Percentiles rank a stretch among this genome's conserved stretches.
Conservation (phyloP, 208 protist species). For the Leishmania braziliensis region DNA sequence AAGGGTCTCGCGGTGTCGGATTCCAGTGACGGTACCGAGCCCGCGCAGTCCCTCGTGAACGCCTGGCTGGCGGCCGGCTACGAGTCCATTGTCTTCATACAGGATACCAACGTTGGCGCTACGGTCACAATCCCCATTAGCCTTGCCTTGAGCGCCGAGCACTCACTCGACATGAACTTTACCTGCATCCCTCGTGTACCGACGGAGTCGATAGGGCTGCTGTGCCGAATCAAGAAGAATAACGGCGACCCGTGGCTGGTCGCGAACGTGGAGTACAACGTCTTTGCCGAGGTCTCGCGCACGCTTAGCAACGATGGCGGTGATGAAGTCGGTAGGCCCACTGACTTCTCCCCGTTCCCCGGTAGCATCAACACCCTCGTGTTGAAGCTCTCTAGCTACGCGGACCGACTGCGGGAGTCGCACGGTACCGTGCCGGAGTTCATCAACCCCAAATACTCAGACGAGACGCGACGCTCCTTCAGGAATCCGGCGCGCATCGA, state of each 20-base stretch:
- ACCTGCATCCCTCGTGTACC: conserved; percentile 88
- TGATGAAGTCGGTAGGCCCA: conserved; percentile 37
- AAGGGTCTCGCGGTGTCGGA: neutral
- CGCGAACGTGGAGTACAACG: conserved; percentile 88
- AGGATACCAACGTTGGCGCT: conserved; percentile 92
- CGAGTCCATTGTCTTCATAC: conserved; percentile 90
- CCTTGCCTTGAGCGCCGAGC: conserved; percentile 72
- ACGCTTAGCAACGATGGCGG: conserved; percentile 47
- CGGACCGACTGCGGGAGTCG: conserved; percentile 47
- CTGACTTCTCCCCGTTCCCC: conserved; percentile 82
- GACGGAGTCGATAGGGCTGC: conserved; percentile 78
- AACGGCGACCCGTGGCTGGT: conserved; percentile 39
- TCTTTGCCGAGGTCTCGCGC: conserved; percentile 65
- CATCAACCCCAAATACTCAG: conserved; percentile 93
- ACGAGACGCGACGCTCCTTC: conserved; percentile 58
- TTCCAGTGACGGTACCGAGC: neutral
- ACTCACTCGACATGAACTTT: conserved; percentile 88
- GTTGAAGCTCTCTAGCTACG: conserved; percentile 70
- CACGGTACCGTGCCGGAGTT: conserved; percentile 91
- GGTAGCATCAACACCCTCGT: conserved; percentile 94
- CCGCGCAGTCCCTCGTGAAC: conserved; percentile 38
- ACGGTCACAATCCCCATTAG: conserved; percentile 74
- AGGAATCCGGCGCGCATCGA: conserved; percentile 86
- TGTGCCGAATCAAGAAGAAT: conserved; percentile 45
- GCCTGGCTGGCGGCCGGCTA: conserved; percentile 56